Evolutionary conservation across 192 early-diverging fungal species (phyloP), one percentile per base, ranked within the genome.

Genomic region (Allomyces macrogynus): DNA sequence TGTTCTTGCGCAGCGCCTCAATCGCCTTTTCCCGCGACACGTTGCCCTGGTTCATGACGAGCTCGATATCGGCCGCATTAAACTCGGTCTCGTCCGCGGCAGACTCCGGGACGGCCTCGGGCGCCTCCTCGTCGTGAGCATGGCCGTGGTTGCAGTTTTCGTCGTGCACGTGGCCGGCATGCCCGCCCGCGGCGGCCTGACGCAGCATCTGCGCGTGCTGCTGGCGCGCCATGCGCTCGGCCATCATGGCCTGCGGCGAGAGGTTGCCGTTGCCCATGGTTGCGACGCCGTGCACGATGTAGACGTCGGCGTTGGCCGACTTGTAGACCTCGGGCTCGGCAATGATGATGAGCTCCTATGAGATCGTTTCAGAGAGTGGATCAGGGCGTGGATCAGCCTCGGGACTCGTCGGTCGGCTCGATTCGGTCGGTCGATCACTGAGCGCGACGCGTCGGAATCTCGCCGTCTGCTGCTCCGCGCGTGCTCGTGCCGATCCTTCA

Each of bases 281-380:
- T 62, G 89, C 87, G 80, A 96, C 91, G 75, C 93, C 95, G 73
- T 96, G 96, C 65, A 98, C 90, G 68, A 96, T 86, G 84, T 91
- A 90, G 67, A 89, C 93, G 72, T 95, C 92, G 68, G 85, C 87
- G 80, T 80, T 83, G 63, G 81, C 71, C 71, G 80, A 85, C 81
- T 88, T 93, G 87, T 86, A 96, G 64, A 98, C 95, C 71, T 94
- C 93, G 60, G 95, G 90, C 68, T 84, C 75, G 70, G 82, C 72
- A 73, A 98, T 86, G 70, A 89, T 89, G 75, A 91, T 89, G 71
- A 96, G 76, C 66, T 80, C 76, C 77, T 86, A 40, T 27, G 32
- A 40, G 32, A 40, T 40, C 4, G 32, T 40, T 40, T 40, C 32
- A 40, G 32, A 40, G 32, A 4, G 32, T 40, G 32, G 32, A 40